Percentiles rank a stretch among this genome's conserved stretches.
Conservation (phyloP, 306 rosid species). For the Delonix regia region DNA sequence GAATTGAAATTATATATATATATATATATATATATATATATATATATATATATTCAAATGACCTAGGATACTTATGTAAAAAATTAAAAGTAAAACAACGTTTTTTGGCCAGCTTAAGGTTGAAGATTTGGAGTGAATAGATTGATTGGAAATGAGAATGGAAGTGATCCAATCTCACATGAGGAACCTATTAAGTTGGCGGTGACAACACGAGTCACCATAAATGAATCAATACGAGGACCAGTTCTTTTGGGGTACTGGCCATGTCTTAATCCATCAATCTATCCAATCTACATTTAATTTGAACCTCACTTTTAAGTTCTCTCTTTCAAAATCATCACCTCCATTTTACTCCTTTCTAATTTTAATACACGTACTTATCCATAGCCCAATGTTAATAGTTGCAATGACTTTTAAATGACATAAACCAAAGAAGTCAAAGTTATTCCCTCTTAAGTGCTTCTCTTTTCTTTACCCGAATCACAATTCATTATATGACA, state of each 20-base stretch:
- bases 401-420: background rate
- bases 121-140: background rate
- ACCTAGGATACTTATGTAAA: background rate
- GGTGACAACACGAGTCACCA: background rate
- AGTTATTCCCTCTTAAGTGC: background rate
- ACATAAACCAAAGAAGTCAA: background rate
- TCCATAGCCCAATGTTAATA: background rate
- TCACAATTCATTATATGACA: background rate
- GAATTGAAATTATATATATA: too few species aligned
- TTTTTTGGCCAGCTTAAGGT: background rate
- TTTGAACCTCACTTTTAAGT: too few species aligned
- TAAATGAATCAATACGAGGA: background rate
- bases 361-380: background rate
- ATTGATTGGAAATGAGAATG: background rate
- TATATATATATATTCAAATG: background rate
- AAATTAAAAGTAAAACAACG: background rate
- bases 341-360: background rate
- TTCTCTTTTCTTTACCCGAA: background rate
- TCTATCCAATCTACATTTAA: background rate
- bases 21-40: too few species aligned
- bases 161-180: background rate
- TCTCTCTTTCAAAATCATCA: too few species aligned
- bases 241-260: background rate
- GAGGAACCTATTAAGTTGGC: background rate
- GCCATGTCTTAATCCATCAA: conserved; percentile 7